These are phyloP conservation scores for Fusarium caatingaense DNA, from an alignment of 2,329 filamentous ascomycete species.

Conservation along the genomic window DNA sequence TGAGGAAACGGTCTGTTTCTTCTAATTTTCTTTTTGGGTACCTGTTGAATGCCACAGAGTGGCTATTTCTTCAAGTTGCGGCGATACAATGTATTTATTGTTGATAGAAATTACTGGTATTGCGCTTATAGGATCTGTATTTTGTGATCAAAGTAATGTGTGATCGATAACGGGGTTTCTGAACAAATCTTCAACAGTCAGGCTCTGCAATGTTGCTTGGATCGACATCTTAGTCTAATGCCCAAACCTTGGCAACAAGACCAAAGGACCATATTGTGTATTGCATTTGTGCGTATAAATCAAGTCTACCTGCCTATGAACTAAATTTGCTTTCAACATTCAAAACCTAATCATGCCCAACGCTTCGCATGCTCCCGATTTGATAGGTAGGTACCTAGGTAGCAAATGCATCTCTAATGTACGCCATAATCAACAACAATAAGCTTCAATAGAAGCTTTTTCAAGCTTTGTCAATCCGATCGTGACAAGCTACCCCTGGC, in stretches of 20 bases:
- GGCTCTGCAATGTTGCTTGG: not conserved
- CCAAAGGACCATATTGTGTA: not conserved
- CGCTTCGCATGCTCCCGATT: not conserved
- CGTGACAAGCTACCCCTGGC: conserved; percentile 4
- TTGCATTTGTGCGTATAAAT: not conserved
- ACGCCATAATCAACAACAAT: not conserved
- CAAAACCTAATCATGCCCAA: not conserved
- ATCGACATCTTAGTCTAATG: not conserved
- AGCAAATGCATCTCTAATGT: not conserved
- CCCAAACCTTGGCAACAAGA: not conserved
- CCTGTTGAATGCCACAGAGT: not conserved
- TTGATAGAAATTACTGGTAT: not conserved
- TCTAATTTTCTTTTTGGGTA: conserved; percentile 6
- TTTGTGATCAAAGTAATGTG: not conserved
- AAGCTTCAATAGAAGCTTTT: conserved; percentile 17
- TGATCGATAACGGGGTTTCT: not conserved
- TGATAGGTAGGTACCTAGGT: not conserved
- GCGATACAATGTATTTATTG: conserved; percentile 19
- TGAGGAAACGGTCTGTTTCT: conserved; percentile 15
- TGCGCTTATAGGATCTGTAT: not conserved
- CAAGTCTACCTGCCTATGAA: not conserved
- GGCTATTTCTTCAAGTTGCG: not conserved
- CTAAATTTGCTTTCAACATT: not conserved
- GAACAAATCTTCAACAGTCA: not conserved
- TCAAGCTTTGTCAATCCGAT: not conserved